Base-by-base conservation (phyloP, 371 early-diverging fungal genomes). In the Mortierella sp. region DNA sequence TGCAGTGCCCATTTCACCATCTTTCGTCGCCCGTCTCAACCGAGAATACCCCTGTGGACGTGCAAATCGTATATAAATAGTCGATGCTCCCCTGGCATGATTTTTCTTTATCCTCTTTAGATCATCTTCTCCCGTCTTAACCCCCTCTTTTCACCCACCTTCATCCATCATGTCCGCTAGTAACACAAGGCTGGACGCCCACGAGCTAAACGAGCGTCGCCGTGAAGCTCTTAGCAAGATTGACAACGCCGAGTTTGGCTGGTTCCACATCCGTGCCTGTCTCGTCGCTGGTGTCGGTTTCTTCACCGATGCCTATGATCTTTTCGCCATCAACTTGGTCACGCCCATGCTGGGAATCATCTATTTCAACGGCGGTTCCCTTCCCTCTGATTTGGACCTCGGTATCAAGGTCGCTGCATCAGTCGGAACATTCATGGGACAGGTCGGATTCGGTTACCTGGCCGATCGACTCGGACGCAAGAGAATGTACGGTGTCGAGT, bases 301-400 rank as follows among this genome's bases (percentile, higher is more conserved):
- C 84, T 93, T 92, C 72, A 94, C 94, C 23, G 94, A 94, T 78
- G 90, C 94, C 17, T 93, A 94, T 80, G 94, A 96, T 86, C 85
- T 93, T 39, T 96, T 95, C 64, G 89, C 91, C 56, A 94, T 94
- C 79, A 90, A 90, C 72, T 79, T 94, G 70, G 90, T 90, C 53
- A 84, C 92, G 4, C 85, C 91, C 21, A 93, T 94, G 91, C 81
- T 96, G 67, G 91, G 90, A 52, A 89, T 85, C 66, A 87, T 91
- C 37, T 94, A 91, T 79, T 92, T 82, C 50, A 61, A 80, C 31
- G 71, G 84, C 4, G 55, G 44, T 19, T 21, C 57, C 32, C 82
- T 90, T 30, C 91, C 91, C 9, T 67, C 87, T 47, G 70, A 82
- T 42, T 79, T 86, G 48, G 93, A 94, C 82, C 84, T 87, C 78